Conservation (phyloP, 257 asterid species). For the Datura wrightii region DNA sequence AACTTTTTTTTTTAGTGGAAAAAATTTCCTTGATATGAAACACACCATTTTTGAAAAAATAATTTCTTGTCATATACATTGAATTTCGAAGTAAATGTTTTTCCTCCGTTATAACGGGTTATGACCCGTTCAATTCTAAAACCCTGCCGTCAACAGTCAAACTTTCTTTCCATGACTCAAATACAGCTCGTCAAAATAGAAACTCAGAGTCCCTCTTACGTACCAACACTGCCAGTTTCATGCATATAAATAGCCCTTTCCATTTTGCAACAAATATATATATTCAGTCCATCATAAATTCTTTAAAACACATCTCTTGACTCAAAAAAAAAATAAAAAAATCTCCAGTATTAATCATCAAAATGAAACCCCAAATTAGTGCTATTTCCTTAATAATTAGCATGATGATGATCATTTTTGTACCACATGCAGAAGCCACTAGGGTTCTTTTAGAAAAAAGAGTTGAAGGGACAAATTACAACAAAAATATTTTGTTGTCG, state of each 20-base stretch:
- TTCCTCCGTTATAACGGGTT: neutral
- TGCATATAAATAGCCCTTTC: slow-evolving; percentile 22
- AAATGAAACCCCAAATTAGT: neutral
- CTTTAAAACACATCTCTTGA: neutral
- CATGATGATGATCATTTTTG: neutral
- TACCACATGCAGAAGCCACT: neutral
- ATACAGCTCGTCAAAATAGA: slow-evolving; percentile 16
- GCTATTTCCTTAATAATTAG: neutral
- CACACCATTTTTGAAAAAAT: neutral
- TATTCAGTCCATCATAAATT: neutral
- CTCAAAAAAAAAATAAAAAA: no score
- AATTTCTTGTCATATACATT: neutral
- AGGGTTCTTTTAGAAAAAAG: slow-evolving; percentile 19
- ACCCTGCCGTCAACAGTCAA: slow-evolving; percentile 24
- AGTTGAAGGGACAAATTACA: neutral
- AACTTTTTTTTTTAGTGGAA: neutral
- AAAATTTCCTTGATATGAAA: neutral
- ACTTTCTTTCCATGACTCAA: neutral
- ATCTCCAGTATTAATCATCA: no score
- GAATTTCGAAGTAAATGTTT: neutral
- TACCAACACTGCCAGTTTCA: neutral
- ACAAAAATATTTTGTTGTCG: slow-evolving; percentile 9
- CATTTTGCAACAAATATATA: neutral
- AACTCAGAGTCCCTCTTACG: neutral
- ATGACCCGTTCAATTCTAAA: slow-evolving; percentile 26